Conservation (phyloP, 352 stramenopile species). For the Globisporangium parvum region DNA sequence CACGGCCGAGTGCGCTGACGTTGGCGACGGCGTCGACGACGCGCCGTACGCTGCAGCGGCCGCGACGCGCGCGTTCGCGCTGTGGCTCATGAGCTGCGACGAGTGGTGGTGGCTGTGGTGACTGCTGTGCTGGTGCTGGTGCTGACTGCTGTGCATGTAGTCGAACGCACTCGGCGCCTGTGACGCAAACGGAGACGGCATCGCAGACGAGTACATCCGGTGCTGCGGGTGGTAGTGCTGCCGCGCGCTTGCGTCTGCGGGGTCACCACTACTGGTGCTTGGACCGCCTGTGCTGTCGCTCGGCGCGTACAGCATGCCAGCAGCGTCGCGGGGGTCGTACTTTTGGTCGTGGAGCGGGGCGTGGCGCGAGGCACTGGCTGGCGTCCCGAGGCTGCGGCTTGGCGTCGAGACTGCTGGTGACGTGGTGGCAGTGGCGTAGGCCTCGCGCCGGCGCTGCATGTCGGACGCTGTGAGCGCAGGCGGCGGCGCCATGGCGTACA, state of each 20-base stretch:
- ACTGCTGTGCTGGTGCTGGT: not conserved
- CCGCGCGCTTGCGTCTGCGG: not conserved
- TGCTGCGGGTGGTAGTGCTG: slow-evolving; percentile 1
- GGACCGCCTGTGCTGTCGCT: not conserved
- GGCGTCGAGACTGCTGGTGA: not conserved
- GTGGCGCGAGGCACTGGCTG: not conserved
- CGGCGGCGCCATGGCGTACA: slow-evolving; percentile 1
- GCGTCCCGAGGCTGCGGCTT: not conserved
- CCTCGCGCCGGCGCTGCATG: slow-evolving; percentile 7
- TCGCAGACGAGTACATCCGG: not conserved
- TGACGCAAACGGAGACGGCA: not conserved
- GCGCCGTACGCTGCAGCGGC: not conserved
- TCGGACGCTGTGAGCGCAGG: slow-evolving; percentile 4
- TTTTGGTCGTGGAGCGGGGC: not conserved
- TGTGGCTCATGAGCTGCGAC: not conserved
- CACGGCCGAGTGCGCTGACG: not conserved
- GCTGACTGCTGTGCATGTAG: not conserved
- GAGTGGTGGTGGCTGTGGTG: not conserved
- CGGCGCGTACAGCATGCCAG: not conserved
- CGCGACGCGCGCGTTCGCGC: not conserved
- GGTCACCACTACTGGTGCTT: not conserved
- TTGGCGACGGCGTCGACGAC: not conserved
- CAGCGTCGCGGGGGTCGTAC: not conserved
- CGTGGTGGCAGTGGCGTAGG: not conserved
- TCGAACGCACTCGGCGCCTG: not conserved